A percentile compares a stretch with the other conserved stretches of the same genome.
Evolutionary conservation across 306 rosid species (phyloP).

Genomic region (Cajanus cajan): DNA sequence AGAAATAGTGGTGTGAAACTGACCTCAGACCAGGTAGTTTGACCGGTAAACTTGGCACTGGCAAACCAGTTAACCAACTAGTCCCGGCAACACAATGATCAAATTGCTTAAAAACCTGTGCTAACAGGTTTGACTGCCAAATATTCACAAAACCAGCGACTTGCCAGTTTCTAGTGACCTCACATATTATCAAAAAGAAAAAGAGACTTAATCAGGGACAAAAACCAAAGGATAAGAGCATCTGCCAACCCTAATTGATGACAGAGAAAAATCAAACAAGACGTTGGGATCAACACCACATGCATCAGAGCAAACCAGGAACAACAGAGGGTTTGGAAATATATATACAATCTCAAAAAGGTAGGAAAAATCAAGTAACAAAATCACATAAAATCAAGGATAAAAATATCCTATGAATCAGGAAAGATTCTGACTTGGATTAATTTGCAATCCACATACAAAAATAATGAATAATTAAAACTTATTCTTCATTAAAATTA

Average conservation of each 20-base stretch:
- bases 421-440: too few species aligned
- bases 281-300: neutral
- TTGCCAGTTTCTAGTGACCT: neutral
- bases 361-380: too few species aligned
- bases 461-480: too few species aligned
- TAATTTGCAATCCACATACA: too few species aligned
- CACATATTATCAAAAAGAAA: neutral
- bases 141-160: neutral
- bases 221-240: neutral
- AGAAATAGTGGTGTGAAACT: neutral
- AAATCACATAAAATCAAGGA: too few species aligned
- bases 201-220: neutral
- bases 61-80: neutral
- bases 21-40: neutral
- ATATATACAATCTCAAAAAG: too few species aligned
- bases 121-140: neutral
- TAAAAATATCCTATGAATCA: too few species aligned
- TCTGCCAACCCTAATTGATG: neutral
- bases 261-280: neutral
- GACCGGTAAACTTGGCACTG: neutral
- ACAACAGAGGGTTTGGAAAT: too few species aligned
- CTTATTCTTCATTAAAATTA: too few species aligned
- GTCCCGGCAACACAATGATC: neutral
- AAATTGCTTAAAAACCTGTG: neutral
- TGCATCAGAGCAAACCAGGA: neutral